Conservation (phyloP, 2,329 filamentous ascomycete genomes). For the Clarireedia monteithiana region DNA sequence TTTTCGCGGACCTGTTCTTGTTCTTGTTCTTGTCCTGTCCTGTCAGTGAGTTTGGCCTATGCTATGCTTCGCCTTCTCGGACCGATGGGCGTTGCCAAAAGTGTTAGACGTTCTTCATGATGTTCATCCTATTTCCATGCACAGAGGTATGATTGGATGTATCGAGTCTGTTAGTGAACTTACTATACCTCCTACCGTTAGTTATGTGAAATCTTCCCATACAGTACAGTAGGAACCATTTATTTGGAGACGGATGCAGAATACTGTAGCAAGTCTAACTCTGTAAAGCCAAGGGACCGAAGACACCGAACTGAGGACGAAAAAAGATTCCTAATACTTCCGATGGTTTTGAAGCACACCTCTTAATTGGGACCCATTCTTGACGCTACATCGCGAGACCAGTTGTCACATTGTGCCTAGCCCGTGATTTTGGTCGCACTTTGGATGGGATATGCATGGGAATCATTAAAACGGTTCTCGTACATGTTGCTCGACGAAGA, state of each 20-base stretch:
- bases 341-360: background rate
- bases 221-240: background rate
- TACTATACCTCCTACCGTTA: conserved; percentile 2
- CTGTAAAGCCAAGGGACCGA: background rate
- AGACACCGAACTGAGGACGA: background rate
- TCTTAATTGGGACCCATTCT: background rate
- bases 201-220: background rate
- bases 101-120: background rate
- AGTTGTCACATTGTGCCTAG: background rate
- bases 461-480: background rate
- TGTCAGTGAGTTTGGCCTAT: background rate
- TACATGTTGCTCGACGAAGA: background rate
- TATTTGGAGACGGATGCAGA: conserved; percentile 1
- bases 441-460: background rate
- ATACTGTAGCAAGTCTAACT: background rate
- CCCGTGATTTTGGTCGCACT: background rate
- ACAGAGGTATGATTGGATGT: background rate
- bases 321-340: conserved; percentile 4
- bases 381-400: background rate
- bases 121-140: background rate
- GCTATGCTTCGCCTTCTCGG: conserved; percentile 4
- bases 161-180: background rate
- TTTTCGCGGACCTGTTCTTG: too few relatives aligned
- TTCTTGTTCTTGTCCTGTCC: too few relatives aligned
- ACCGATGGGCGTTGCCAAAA: background rate